Percentiles rank a stretch among this genome's conserved stretches.
phyloP scores from a whole-genome alignment of 2,329 filamentous ascomycete genomes.

The Hortaea sp. region DNA sequence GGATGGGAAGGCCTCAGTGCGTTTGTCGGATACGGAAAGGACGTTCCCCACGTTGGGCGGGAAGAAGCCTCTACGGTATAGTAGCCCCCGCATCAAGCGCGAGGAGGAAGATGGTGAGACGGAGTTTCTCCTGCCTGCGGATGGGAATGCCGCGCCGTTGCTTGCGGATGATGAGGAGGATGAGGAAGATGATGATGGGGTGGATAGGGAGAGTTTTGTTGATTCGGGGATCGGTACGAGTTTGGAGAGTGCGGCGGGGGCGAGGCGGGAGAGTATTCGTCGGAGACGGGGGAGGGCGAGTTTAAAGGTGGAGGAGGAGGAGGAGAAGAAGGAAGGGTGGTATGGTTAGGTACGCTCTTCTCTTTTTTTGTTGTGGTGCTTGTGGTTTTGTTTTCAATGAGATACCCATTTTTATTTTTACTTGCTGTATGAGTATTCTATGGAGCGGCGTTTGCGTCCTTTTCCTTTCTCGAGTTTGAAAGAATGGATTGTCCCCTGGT shows the following conservation, averaged over 20 bases:
- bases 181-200: constrained; percentile 33
- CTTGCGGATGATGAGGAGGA: constrained; percentile 14
- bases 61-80: constrained; percentile 31
- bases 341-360: too few species aligned
- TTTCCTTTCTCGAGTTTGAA: too few species aligned
- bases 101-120: constrained; percentile 1
- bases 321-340: too few species aligned
- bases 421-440: too few species aligned
- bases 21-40: constrained; percentile 35
- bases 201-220: constrained; percentile 34
- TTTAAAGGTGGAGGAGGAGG: constrained; percentile 2
- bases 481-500: too few species aligned
- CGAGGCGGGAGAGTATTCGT: constrained; percentile 21
- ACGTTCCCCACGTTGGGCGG: constrained; percentile 39
- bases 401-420: too few species aligned
- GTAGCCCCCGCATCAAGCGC: constrained; percentile 18
- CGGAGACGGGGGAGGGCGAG: constrained; percentile 14
- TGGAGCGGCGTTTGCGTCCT: too few species aligned
- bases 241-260: constrained; percentile 31
- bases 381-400: too few species aligned
- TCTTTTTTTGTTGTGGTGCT: too few species aligned
- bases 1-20: constrained; percentile 6
- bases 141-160: not conserved
- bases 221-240: constrained; percentile 42
- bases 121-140: not conserved